Evolutionary conservation across 805 yeast genomes (phyloP).

Genomic region (Monosporozyma aquatica): DNA sequence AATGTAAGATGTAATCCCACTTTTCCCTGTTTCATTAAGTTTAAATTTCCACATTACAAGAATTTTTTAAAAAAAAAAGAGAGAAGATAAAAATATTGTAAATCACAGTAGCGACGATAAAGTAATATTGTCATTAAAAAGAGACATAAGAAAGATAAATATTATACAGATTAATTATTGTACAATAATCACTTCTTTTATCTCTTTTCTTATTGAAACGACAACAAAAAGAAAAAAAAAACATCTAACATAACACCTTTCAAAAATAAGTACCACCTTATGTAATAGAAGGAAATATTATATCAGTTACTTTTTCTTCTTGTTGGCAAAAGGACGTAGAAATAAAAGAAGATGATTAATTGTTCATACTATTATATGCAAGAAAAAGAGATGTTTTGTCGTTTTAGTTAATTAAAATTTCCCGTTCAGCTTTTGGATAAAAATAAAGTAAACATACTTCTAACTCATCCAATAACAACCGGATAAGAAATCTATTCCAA

Average conservation of each 20-base stretch:
- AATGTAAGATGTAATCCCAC: neutral
- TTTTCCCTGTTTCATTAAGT: neutral
- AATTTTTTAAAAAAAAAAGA: neutral
- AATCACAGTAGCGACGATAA: neutral
- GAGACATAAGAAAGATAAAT: neutral
- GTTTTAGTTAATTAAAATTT: no score
- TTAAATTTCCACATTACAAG: no score
- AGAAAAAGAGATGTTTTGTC: neutral
- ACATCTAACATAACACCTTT: neutral
- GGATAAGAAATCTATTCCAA: no score
- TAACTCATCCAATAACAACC: no score
- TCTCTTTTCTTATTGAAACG: neutral
- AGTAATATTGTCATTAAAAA: neutral
- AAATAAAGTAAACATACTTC: no score
- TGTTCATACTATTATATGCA: slow-evolving; percentile 1
- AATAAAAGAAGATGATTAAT: neutral
- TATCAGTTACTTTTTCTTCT: neutral
- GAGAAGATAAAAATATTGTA: neutral
- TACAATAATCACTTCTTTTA: neutral
- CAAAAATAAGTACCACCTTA: neutral
- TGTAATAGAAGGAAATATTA: neutral
- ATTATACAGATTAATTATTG: slow-evolving; percentile 2
- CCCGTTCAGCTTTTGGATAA: no score
- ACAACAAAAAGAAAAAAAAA: neutral
- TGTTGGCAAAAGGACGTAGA: neutral